Conservation (phyloP, 108 stramenopile species). For the Chaetoceros tenuissimus region DNA sequence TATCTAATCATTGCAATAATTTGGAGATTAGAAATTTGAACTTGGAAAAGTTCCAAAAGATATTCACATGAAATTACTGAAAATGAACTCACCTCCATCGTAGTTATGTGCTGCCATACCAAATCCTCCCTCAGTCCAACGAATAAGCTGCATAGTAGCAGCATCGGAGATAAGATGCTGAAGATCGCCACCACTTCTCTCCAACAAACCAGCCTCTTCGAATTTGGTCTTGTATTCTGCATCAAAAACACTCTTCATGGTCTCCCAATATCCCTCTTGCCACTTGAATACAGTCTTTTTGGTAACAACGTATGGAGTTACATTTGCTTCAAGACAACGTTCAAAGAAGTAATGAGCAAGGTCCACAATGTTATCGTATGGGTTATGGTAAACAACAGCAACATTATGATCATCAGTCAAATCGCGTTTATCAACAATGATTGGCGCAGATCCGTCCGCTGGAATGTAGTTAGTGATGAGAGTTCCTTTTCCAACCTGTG, state of each 20-base stretch:
- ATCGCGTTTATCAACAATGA: slow-evolving; percentile 90
- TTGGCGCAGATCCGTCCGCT: slow-evolving; percentile 64
- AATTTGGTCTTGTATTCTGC: slow-evolving; percentile 79
- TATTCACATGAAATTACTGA: not conserved
- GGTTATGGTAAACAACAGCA: slow-evolving; percentile 95
- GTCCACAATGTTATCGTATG: slow-evolving; percentile 90
- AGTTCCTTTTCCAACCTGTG: slow-evolving; percentile 80
- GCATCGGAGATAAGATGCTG: slow-evolving; percentile 95
- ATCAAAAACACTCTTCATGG: slow-evolving; percentile 91
- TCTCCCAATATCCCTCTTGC: slow-evolving; percentile 96
- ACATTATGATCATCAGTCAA: slow-evolving; percentile 91
- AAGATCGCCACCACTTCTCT: slow-evolving; percentile 83
- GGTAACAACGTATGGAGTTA: slow-evolving; percentile 95
- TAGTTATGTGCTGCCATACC: slow-evolving; percentile 98
- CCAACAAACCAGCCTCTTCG: slow-evolving; percentile 72
- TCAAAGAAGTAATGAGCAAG: slow-evolving; percentile 92
- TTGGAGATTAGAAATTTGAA: not conserved
- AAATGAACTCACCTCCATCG: slow-evolving; percentile 75
- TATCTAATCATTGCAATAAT: slow-evolving; percentile 13
- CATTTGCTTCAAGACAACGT: slow-evolving; percentile 78
- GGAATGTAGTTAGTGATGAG: slow-evolving; percentile 91
- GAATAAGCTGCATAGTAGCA: slow-evolving; percentile 96
- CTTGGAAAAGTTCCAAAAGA: not conserved
- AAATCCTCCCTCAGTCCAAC: slow-evolving; percentile 96
- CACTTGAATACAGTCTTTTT: slow-evolving; percentile 99